Conservation (phyloP, 1,284 basidiomycete genomes). For the Phylloboletellus chloephorus region DNA sequence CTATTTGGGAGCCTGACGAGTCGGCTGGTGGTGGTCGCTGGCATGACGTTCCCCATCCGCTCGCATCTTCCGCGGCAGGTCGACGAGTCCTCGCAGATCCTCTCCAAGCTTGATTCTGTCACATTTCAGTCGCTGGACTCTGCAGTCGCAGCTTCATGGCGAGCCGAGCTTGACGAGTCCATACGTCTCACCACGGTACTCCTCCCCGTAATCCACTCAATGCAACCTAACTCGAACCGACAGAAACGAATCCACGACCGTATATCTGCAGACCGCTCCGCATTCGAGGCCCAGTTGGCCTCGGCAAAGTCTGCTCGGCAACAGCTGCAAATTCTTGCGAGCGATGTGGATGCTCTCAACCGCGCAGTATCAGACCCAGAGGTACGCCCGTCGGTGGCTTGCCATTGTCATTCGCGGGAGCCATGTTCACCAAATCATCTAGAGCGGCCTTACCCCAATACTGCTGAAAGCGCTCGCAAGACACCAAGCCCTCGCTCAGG, state of each 20-base stretch:
- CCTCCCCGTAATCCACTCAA: conserved; percentile 3
- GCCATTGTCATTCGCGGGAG: neutral
- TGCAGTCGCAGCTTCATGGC: conserved; percentile 58
- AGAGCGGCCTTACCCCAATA: conserved; percentile 64
- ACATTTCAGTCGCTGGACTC: conserved; percentile 53
- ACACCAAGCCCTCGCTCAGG: conserved; percentile 59
- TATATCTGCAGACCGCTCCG: conserved; percentile 55
- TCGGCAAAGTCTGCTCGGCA: conserved; percentile 59
- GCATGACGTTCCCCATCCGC: conserved; percentile 73
- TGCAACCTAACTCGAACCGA: conserved; percentile 6
- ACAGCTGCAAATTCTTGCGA: conserved; percentile 47
- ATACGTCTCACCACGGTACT: conserved; percentile 63
- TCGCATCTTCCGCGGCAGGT: conserved; percentile 59
- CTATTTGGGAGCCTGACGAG: conserved; percentile 4
- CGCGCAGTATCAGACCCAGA: conserved; percentile 50
- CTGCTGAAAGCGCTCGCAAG: conserved; percentile 46
- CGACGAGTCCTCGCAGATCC: conserved; percentile 62
- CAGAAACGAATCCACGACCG: conserved; percentile 64
- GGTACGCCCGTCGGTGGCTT: conserved; percentile 36
- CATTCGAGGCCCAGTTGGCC: conserved; percentile 58
- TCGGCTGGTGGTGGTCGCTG: conserved; percentile 5
- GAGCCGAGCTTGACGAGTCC: conserved; percentile 61
- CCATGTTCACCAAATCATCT: conserved; percentile 13
- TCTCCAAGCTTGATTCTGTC: conserved; percentile 62
- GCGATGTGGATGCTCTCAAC: conserved; percentile 48